Percentiles rank a stretch among this genome's conserved stretches.
These are phyloP conservation scores for Fusarium nisikadoi DNA, from an alignment of 2,329 filamentous ascomycete genomes.

Conservation along the genomic window DNA sequence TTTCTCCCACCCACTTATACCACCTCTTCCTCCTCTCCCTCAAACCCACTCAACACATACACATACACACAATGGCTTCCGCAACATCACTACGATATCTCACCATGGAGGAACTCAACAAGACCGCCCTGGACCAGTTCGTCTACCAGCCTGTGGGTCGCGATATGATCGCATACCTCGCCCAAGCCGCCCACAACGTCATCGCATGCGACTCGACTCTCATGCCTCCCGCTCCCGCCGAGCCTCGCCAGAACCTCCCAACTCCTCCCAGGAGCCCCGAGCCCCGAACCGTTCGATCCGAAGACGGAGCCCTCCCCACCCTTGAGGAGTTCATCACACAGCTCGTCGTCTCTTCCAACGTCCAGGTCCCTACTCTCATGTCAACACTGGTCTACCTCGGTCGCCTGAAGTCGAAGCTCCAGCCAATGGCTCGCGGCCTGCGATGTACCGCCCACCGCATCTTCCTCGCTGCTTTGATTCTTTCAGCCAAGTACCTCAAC, in stretches of 20 bases:
- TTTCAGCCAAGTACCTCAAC: slow-evolving; percentile 96
- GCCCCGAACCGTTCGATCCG: slow-evolving; percentile 58
- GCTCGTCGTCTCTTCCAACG: slow-evolving; percentile 90
- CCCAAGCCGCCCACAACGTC: slow-evolving; percentile 77
- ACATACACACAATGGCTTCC: slow-evolving; percentile 32
- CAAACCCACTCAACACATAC: slow-evolving; percentile 1
- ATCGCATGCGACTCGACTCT: slow-evolving; percentile 79
- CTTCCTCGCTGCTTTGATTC: slow-evolving; percentile 88
- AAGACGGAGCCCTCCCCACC: slow-evolving; percentile 73
- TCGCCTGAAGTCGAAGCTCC: slow-evolving; percentile 84
- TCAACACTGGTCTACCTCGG: slow-evolving; percentile 93
- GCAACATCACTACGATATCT: slow-evolving; percentile 57
- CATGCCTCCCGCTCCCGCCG: slow-evolving; percentile 58
- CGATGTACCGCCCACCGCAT: slow-evolving; percentile 97
- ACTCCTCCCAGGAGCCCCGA: slow-evolving; percentile 63
- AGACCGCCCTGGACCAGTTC: slow-evolving; percentile 81
- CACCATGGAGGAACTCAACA: slow-evolving; percentile 70
- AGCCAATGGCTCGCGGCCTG: slow-evolving; percentile 94
- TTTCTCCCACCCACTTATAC: slow-evolving; percentile 7
- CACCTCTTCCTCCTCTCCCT: slow-evolving; percentile 17
- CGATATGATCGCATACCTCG: slow-evolving; percentile 82
- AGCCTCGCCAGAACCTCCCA: slow-evolving; percentile 52
- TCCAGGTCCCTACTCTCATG: slow-evolving; percentile 98
- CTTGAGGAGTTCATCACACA: slow-evolving; percentile 92
- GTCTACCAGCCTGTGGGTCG: slow-evolving; percentile 79